Evolutionary conservation across 75 land plant species (phyloP).

Genomic region (Sequoiadendron giganteum): DNA sequence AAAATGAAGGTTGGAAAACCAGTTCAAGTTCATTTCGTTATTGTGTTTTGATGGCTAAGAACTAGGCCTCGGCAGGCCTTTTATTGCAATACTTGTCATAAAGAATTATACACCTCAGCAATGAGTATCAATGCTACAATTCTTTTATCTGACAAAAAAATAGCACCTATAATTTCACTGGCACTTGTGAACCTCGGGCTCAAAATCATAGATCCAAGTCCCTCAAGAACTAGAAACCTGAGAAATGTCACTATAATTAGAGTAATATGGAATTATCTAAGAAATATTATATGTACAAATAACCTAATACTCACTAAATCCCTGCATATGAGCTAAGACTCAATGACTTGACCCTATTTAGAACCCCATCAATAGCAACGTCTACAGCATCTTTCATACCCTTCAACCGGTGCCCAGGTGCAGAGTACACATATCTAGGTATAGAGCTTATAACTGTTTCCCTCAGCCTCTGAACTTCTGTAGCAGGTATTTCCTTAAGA

Average conservation of each 20-base stretch:
- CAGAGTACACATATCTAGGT: conserved; percentile 52
- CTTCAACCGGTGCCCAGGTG: conserved; percentile 22
- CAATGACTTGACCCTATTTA: conserved; percentile 32
- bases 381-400: conserved; percentile 63
- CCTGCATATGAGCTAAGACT: background rate
- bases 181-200: background rate
- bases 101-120: background rate
- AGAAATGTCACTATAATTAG: background rate
- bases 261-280: background rate
- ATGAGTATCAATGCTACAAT: background rate
- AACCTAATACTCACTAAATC: background rate
- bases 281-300: background rate
- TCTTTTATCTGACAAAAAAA: background rate
- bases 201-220: background rate
- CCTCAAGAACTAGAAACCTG: background rate
- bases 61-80: background rate
- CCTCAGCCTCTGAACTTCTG: conserved; percentile 46
- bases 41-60: background rate
- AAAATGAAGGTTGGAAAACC: background rate
- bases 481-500: conserved; percentile 28
- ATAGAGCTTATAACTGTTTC: conserved; percentile 50
- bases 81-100: background rate
- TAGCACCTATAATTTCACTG: background rate
- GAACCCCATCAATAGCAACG: conserved; percentile 67
- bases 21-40: background rate